Evolutionary conservation across 441 rosid genomes (phyloP).

Genomic region (California macrophylla): DNA sequence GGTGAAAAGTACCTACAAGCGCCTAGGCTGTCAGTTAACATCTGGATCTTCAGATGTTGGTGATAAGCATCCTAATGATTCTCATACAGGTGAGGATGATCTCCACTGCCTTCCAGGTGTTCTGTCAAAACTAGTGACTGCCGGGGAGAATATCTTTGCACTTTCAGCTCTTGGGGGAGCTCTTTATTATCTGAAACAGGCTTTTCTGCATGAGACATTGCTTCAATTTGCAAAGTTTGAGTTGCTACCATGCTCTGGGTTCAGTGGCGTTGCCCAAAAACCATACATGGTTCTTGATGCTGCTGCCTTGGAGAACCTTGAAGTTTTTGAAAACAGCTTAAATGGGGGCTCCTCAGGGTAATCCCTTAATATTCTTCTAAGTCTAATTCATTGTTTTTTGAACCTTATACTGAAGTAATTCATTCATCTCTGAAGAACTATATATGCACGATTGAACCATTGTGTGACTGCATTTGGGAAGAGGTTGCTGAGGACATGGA

Average conservation of each 20-base stretch:
- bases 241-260: conserved; percentile 63
- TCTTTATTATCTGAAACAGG: conserved; percentile 80
- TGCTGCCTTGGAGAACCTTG: conserved; percentile 93
- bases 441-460: conserved; percentile 76
- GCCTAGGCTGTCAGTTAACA: conserved; percentile 31
- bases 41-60: conserved; percentile 28
- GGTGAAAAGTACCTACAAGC: conserved; percentile 44
- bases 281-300: conserved; percentile 94
- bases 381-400: conserved; percentile 10
- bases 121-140: conserved; percentile 46
- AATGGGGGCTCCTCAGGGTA: conserved; percentile 83
- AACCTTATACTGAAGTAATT: conserved; percentile 20
- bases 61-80: conserved; percentile 21
- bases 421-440: conserved; percentile 50
- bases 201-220: conserved; percentile 78
- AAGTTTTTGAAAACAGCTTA: conserved; percentile 88
- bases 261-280: conserved; percentile 44
- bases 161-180: conserved; percentile 96
- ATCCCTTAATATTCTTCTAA: conserved; percentile 16
- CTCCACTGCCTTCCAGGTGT: conserved; percentile 44
- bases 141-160: conserved; percentile 52
- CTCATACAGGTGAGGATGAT: conserved; percentile 26
- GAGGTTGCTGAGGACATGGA: conserved; percentile 86
- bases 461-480: conserved; percentile 89
- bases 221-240: conserved; percentile 90